Conservation (phyloP, 768 basidiomycete genomes). For the Mycena floridula region DNA sequence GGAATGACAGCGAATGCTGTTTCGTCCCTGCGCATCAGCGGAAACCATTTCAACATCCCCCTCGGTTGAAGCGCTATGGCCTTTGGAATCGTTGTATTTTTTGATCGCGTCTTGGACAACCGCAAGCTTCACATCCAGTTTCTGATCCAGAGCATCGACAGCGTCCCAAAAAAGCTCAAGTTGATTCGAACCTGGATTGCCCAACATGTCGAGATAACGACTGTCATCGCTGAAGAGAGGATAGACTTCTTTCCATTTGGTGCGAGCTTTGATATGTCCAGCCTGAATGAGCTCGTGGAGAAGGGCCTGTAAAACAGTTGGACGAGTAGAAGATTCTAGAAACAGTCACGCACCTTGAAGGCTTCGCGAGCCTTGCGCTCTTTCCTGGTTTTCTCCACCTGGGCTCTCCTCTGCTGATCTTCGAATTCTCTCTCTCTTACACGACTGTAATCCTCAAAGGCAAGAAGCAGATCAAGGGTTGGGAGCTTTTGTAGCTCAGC, state of each 20-base stretch:
- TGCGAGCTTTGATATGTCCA: constrained; percentile 69
- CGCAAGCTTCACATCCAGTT: constrained; percentile 74
- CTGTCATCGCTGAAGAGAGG: constrained; percentile 69
- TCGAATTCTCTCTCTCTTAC: constrained; percentile 89
- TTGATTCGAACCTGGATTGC: constrained; percentile 91
- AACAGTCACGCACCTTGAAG: constrained; percentile 59
- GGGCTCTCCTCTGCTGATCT: constrained; percentile 71
- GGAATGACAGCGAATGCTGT: constrained; percentile 34
- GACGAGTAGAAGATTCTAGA: background rate
- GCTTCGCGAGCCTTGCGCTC: constrained; percentile 89
- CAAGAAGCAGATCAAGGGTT: constrained; percentile 84
- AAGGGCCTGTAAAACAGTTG: constrained; percentile 43
- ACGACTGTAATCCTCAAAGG: constrained; percentile 91
- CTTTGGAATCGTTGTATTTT: constrained; percentile 37
- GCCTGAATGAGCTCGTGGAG: constrained; percentile 61
- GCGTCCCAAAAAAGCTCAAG: constrained; percentile 95
- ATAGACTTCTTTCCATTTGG: constrained; percentile 91
- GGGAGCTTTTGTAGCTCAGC: constrained; percentile 76
- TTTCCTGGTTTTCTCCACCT: constrained; percentile 77
- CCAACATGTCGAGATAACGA: constrained; percentile 84
- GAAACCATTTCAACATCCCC: constrained; percentile 15
- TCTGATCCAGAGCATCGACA: constrained; percentile 83
- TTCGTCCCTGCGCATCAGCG: too few species aligned
- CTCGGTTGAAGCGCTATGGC: constrained; percentile 24
- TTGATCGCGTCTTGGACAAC: constrained; percentile 57